Percentiles rank a stretch among this genome's conserved stretches.
Evolutionary conservation across 2,329 filamentous ascomycete species (phyloP).

Genomic region (Akanthomyces dipterigenus): DNA sequence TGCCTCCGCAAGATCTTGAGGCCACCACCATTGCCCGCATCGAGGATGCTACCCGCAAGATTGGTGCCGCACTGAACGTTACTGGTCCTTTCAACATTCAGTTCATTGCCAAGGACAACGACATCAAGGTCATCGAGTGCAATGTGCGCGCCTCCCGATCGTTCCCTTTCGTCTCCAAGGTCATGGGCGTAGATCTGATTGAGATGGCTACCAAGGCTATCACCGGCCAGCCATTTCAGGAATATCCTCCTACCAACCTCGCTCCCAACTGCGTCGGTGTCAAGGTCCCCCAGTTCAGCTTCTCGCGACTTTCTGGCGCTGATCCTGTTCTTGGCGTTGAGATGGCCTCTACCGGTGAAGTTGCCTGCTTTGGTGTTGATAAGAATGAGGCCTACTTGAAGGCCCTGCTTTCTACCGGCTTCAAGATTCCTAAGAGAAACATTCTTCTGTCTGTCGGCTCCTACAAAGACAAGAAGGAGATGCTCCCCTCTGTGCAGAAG

Average conservation of each 20-base stretch:
- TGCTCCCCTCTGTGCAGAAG: constrained; percentile 87
- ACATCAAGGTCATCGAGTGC: constrained; percentile 99
- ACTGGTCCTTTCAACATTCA: constrained; percentile 98
- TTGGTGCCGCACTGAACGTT: constrained; percentile 86
- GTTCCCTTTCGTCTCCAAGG: constrained; percentile 97
- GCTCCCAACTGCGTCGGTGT: constrained; percentile 82
- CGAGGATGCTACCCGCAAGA: constrained; percentile 91
- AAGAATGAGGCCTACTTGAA: constrained; percentile 99
- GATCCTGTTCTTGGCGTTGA: constrained; percentile 96
- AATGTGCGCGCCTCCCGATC: constrained; percentile 94
- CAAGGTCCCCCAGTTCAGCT: constrained; percentile 98
- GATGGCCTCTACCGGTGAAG: constrained; percentile 98
- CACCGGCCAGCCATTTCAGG: constrained; percentile 72
- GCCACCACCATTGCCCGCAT: constrained; percentile 83
- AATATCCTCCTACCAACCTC: constrained; percentile 73
- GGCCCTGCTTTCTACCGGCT: constrained; percentile 89
- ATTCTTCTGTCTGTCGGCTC: constrained; percentile 92
- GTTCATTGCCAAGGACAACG: constrained; percentile 98
- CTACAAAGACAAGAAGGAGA: constrained; percentile 96
- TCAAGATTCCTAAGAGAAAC: constrained; percentile 93
- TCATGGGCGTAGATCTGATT: constrained; percentile 95
- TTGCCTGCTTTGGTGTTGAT: constrained; percentile 90
- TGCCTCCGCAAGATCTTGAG: constrained; percentile 90
- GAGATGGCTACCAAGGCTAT: constrained; percentile 99
- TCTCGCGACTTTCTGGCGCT: constrained; percentile 91